Percentiles rank a stretch among this genome's conserved stretches.
Conservation (phyloP, 2,329 filamentous ascomycete species). For the Aspergillus versicolor region DNA sequence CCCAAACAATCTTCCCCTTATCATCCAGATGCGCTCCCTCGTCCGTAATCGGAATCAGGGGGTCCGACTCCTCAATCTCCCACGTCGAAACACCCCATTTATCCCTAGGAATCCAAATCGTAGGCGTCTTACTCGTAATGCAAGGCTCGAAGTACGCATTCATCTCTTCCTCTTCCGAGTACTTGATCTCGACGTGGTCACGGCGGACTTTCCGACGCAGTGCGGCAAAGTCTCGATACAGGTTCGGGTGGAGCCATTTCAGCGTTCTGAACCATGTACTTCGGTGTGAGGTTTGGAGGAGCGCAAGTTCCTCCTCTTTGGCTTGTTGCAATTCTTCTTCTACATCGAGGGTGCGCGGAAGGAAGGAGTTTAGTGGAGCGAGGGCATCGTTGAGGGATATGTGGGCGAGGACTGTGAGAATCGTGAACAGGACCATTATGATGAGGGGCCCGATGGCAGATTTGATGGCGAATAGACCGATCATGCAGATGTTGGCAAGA, state of each 20-base stretch:
- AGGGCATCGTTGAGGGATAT: constrained; percentile 51
- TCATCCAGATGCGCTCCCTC: constrained; percentile 69
- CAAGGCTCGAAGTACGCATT: constrained; percentile 75
- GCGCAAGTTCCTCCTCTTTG: constrained; percentile 28
- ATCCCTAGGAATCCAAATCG: constrained; percentile 81
- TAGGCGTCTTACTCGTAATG: constrained; percentile 59
- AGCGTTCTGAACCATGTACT: constrained; percentile 25
- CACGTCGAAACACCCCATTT: constrained; percentile 70
- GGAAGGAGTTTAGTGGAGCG: constrained; percentile 56
- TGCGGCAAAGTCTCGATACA: constrained; percentile 71
- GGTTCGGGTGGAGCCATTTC: constrained; percentile 66
- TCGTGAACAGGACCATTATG: constrained; percentile 72
- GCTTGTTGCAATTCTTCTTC: constrained; percentile 50
- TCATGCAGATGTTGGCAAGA: constrained; percentile 76
- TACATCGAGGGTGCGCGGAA: constrained; percentile 68
- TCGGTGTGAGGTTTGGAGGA: neutral
- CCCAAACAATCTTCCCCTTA: constrained; percentile 66
- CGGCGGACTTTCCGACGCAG: constrained; percentile 69
- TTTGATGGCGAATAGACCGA: constrained; percentile 77
- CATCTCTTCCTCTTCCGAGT: constrained; percentile 60
- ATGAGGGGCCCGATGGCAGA: constrained; percentile 64
- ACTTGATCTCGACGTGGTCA: constrained; percentile 55
- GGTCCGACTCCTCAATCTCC: constrained; percentile 70
- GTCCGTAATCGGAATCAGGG: constrained; percentile 76
- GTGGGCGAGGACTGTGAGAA: constrained; percentile 75